These are phyloP conservation scores for Pyrenula aspistea DNA, from an alignment of 495 filamentous ascomycete genomes.

Conservation along the genomic window DNA sequence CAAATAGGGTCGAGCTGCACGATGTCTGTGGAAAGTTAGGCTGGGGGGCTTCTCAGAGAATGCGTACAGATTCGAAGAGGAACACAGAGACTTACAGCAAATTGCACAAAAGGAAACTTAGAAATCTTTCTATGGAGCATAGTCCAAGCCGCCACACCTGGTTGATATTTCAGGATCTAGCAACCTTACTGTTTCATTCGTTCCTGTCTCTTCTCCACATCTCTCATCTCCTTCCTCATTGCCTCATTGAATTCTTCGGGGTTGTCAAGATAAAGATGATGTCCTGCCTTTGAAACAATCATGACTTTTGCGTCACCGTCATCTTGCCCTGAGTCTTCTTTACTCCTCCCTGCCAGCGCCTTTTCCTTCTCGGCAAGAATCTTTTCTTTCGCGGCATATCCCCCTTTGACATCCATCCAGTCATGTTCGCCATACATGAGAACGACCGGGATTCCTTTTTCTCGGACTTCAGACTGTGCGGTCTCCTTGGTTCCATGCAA, in stretches of 20 bases:
- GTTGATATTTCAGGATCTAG: no score
- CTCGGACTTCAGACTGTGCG: slow-evolving; percentile 21
- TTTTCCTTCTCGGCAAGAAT: slow-evolving; percentile 54
- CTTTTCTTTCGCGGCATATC: slow-evolving; percentile 69
- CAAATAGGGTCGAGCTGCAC: no score
- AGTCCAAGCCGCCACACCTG: no score
- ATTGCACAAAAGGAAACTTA: no score
- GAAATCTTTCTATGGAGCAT: no score
- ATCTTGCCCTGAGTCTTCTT: slow-evolving; percentile 58
- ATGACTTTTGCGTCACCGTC: slow-evolving; percentile 77
- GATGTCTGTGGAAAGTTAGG: no score
- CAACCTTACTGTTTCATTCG: no score
- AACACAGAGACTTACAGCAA: no score
- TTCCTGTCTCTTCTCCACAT: slow-evolving; percentile 38
- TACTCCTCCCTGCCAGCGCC: slow-evolving; percentile 43
- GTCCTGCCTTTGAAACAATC: slow-evolving; percentile 70
- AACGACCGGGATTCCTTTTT: slow-evolving; percentile 72
- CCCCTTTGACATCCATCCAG: slow-evolving; percentile 94
- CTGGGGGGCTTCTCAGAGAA: no score
- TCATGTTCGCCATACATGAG: slow-evolving; percentile 95
- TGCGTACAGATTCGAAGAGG: no score
- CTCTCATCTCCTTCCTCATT: slow-evolving; percentile 67
- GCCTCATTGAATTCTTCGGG: slow-evolving; percentile 79
- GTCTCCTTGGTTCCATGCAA: slow-evolving; percentile 3
- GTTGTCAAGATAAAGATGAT: slow-evolving; percentile 89